phyloP scores from a whole-genome alignment of 257 asterid genomes.

The Nicotiana tomentosiformis region DNA sequence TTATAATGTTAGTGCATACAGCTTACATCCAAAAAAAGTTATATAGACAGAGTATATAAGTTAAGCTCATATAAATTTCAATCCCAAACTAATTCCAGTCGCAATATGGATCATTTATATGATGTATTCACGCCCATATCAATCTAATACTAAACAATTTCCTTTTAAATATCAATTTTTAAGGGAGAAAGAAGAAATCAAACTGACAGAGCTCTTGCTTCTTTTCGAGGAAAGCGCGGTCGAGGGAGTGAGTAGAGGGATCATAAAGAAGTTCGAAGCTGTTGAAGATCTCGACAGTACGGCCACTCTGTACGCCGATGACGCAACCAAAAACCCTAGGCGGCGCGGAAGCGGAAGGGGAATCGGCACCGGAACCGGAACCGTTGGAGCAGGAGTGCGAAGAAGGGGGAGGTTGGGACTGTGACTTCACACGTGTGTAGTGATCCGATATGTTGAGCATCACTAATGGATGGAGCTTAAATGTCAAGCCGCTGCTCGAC shows the following conservation, averaged over 20 bases:
- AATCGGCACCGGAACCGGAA: constrained; percentile 15
- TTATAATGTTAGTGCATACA: no score
- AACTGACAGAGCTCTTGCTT: constrained; percentile 93
- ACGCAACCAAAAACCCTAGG: constrained; percentile 93
- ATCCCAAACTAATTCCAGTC: background rate
- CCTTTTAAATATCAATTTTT: background rate
- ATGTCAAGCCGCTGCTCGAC: constrained; percentile 94
- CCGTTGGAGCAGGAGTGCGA: constrained; percentile 27
- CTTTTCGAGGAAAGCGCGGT: constrained; percentile 81
- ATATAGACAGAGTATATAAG: background rate
- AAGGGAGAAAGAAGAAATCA: background rate
- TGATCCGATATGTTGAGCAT: constrained; percentile 95
- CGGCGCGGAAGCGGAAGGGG: constrained; percentile 22
- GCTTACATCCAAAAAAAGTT: no score
- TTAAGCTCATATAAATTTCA: background rate
- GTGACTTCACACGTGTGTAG: constrained; percentile 85
- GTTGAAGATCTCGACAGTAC: constrained; percentile 96
- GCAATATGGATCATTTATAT: background rate
- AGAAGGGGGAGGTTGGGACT: constrained; percentile 47
- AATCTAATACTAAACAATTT: background rate
- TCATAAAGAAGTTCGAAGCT: constrained; percentile 91
- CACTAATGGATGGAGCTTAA: constrained; percentile 93
- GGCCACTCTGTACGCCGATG: constrained; percentile 90
- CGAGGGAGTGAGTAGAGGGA: constrained; percentile 58
- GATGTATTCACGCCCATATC: background rate